A percentile compares a stretch with the other conserved stretches of the same genome.
phyloP scores from a whole-genome alignment of 2,329 filamentous ascomycete genomes.

The Fusarium sp. region DNA sequence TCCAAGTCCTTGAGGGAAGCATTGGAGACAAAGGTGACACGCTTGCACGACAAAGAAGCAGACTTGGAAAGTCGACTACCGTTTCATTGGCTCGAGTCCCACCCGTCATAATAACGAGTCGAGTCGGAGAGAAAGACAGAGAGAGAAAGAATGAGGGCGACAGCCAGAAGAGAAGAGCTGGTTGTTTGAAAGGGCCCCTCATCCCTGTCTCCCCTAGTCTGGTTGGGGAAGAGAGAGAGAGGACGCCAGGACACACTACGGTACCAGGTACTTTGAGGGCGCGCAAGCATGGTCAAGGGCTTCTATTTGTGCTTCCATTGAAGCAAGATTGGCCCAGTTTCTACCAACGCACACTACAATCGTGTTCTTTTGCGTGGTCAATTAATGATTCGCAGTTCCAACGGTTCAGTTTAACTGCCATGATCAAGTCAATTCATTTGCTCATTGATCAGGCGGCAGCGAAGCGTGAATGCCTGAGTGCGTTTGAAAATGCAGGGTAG shows the following conservation, averaged over 20 bases:
- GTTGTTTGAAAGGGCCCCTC: constrained; percentile 37
- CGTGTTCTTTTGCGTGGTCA: constrained; percentile 6
- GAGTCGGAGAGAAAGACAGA: constrained; percentile 13
- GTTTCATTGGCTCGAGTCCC: constrained; percentile 27
- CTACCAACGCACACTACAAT: background rate
- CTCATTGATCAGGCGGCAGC: constrained; percentile 25
- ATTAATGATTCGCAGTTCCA: background rate
- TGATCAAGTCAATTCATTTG: constrained; percentile 1
- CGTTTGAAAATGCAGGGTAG: constrained; percentile 27
- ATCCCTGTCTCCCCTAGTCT: constrained; percentile 37
- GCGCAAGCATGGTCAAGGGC: constrained; percentile 20
- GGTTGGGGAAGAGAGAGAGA: constrained; percentile 25
- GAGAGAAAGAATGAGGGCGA: constrained; percentile 2
- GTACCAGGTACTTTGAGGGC: constrained; percentile 34
- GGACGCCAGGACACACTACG: constrained; percentile 5
- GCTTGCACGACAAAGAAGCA: constrained; percentile 32
- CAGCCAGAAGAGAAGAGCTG: background rate
- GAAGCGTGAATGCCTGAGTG: constrained; percentile 25
- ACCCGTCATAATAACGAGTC: background rate
- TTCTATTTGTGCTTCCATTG: constrained; percentile 21
- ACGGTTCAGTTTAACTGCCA: background rate
- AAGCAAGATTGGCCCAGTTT: constrained; percentile 4
- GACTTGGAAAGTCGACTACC: constrained; percentile 10
- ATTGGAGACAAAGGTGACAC: constrained; percentile 38
- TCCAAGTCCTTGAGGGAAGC: background rate